phyloP scores from a whole-genome alignment of 2,329 filamentous ascomycete species.

The Aspergillus sp. region DNA sequence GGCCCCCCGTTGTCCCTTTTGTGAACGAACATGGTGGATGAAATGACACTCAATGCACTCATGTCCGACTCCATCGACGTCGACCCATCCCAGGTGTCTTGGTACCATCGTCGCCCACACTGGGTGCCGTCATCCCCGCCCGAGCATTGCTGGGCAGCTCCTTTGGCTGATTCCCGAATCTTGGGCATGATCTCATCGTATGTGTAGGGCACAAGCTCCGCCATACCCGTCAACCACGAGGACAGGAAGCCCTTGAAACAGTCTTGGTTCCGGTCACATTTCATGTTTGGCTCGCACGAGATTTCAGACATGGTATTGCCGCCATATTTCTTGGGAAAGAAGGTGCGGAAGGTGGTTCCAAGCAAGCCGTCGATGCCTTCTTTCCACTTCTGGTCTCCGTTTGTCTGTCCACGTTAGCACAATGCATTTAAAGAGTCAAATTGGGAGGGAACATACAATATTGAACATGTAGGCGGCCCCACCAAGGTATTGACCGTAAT shows the following conservation, averaged over 20 bases:
- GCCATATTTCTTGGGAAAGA: conserved; percentile 44
- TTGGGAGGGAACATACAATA: conserved; percentile 27
- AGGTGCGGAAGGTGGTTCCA: conserved; percentile 41
- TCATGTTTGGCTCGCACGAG: conserved; percentile 55
- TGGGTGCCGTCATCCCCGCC: conserved; percentile 52
- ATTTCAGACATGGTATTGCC: conserved; percentile 58
- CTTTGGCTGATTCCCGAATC: conserved; percentile 52
- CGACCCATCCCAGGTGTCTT: conserved; percentile 29
- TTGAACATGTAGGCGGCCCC: conserved; percentile 56
- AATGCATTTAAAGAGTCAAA: conserved; percentile 7
- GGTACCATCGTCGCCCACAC: conserved; percentile 44
- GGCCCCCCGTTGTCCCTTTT: conserved; percentile 28
- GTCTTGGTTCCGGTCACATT: conserved; percentile 65
- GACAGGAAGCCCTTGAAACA: conserved; percentile 67
- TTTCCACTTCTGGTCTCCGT: conserved; percentile 48
- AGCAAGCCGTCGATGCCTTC: conserved; percentile 52
- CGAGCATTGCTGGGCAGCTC: conserved; percentile 58
- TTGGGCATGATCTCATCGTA: conserved; percentile 50
- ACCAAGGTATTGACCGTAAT: conserved; percentile 50
- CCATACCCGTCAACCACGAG: conserved; percentile 58
- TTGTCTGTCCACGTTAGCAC: conserved; percentile 26
- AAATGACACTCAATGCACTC: conserved; percentile 33
- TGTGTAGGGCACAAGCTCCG: conserved; percentile 57
- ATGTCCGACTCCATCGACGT: conserved; percentile 37
- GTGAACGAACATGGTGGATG: conserved; percentile 23